Percentiles rank a stretch among this genome's conserved stretches.
These are phyloP conservation scores for Cutaneotrichosporon sp. DNA, from an alignment of 1,284 basidiomycete species.

Conservation along the genomic window DNA sequence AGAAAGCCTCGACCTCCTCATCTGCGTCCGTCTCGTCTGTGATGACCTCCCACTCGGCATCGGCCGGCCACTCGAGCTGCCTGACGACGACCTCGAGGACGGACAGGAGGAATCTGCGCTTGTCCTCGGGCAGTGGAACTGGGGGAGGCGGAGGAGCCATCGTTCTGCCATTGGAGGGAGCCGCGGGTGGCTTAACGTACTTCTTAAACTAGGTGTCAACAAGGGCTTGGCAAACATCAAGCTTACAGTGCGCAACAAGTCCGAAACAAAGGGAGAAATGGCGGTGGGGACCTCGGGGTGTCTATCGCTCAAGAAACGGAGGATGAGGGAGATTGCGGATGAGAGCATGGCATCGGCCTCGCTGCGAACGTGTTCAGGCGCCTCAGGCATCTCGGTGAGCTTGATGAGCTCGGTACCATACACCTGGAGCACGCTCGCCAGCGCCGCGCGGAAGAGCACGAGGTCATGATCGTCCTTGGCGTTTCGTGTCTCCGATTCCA, in stretches of 20 bases:
- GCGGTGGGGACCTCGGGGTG: constrained; percentile 82
- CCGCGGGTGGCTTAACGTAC: constrained; percentile 17
- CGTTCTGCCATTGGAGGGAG: constrained; percentile 17
- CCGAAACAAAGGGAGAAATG: constrained; percentile 72
- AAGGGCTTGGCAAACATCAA: constrained; percentile 18
- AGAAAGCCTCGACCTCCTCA: constrained; percentile 80
- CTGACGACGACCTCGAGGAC: constrained; percentile 73
- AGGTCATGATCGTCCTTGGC: constrained; percentile 67
- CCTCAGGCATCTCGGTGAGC: constrained; percentile 57
- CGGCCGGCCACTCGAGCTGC: constrained; percentile 60
- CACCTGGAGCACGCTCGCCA: constrained; percentile 79
- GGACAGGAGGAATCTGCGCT: constrained; percentile 72
- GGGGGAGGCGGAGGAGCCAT: constrained; percentile 25
- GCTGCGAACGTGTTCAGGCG: constrained; percentile 58
- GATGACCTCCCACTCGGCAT: constrained; percentile 79
- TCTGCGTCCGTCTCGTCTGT: constrained; percentile 77
- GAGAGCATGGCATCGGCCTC: constrained; percentile 67
- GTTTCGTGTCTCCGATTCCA: constrained; percentile 69
- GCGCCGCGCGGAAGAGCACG: constrained; percentile 79
- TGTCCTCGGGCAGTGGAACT: constrained; percentile 56
- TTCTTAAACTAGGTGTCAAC: constrained; percentile 25
- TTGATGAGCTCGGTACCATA: constrained; percentile 81
- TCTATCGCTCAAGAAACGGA: constrained; percentile 84
- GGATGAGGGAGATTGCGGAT: constrained; percentile 71
- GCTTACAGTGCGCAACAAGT: constrained; percentile 68